phyloP scores from a whole-genome alignment of 495 filamentous ascomycete genomes.

The Zalerion maritima region DNA sequence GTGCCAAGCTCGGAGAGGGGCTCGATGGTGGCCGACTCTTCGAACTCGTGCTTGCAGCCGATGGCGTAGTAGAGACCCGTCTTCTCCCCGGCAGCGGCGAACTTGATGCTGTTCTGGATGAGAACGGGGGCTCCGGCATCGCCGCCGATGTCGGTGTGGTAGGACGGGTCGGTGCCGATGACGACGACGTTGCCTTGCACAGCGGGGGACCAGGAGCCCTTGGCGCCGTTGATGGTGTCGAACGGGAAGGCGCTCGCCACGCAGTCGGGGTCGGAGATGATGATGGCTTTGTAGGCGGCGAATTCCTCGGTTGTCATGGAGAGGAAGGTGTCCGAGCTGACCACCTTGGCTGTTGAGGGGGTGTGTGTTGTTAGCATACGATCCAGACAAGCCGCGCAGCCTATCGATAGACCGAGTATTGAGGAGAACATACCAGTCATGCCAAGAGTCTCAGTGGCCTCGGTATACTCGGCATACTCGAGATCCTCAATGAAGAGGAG shows the following conservation, averaged over 20 bases:
- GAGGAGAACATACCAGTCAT: slow-evolving; percentile 6
- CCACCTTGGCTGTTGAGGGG: slow-evolving; percentile 10
- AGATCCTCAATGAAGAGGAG: slow-evolving; percentile 20
- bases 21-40: slow-evolving; percentile 17
- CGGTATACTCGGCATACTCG: slow-evolving; percentile 12
- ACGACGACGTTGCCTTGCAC: slow-evolving; percentile 25
- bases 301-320: slow-evolving; percentile 22
- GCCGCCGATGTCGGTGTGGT: slow-evolving; percentile 13
- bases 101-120: slow-evolving; percentile 25
- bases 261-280: slow-evolving; percentile 19
- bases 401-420: neutral
- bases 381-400: too few species aligned
- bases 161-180: slow-evolving; percentile 25
- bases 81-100: slow-evolving; percentile 17
- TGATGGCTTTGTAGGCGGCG: slow-evolving; percentile 22
- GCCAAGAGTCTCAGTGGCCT: slow-evolving; percentile 14
- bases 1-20: slow-evolving; percentile 30
- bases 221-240: slow-evolving; percentile 11
- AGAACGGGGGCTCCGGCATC: slow-evolving; percentile 16
- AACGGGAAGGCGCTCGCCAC: slow-evolving; percentile 1
- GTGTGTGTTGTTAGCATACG: too few species aligned
- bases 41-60: slow-evolving; percentile 9
- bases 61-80: slow-evolving; percentile 29
- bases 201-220: slow-evolving; percentile 21
- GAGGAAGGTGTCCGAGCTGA: slow-evolving; percentile 18